These are phyloP conservation scores for Primulina eburnea DNA, from an alignment of 257 asterid genomes.

Conservation along the genomic window DNA sequence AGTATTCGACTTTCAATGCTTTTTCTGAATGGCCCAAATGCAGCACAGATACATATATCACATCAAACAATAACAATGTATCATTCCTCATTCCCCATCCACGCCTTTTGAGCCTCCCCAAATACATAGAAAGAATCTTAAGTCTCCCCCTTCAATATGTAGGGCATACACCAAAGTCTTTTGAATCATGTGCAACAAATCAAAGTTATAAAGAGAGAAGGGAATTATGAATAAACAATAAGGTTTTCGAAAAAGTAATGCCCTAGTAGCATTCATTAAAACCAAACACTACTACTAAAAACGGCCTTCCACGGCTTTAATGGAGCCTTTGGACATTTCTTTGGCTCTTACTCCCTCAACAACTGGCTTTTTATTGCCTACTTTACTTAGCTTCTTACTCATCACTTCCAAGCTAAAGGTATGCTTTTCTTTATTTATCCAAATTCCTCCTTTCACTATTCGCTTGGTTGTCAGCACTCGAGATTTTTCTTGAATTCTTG, in stretches of 20 bases:
- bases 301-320: conserved; percentile 13
- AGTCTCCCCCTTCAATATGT: conserved; percentile 23
- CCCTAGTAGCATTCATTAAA: conserved; percentile 22
- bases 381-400: conserved; percentile 30
- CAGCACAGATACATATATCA: conserved; percentile 23
- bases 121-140: conserved; percentile 24
- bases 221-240: conserved; percentile 18
- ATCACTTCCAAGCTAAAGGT: conserved; percentile 28
- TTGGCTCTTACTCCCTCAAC: conserved; percentile 30
- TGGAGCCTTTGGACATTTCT: conserved; percentile 25
- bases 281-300: conserved; percentile 22
- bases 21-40: conserved; percentile 21
- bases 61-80: conserved; percentile 23
- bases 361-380: conserved; percentile 18
- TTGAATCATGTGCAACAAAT: conserved; percentile 13
- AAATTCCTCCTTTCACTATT: conserved; percentile 18
- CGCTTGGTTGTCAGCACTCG: conserved; percentile 27
- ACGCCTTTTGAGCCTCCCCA: conserved; percentile 21
- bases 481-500: conserved; percentile 3
- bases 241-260: conserved; percentile 17
- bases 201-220: conserved; percentile 14
- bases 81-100: conserved; percentile 23
- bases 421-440: conserved; percentile 22
- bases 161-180: conserved; percentile 9
- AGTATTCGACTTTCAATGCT: conserved; percentile 1